Percentiles rank a stretch among this genome's conserved stretches.
These are phyloP conservation scores for Aspergillus carbonarius DNA, from an alignment of 2,329 filamentous ascomycete species.

Conservation along the genomic window DNA sequence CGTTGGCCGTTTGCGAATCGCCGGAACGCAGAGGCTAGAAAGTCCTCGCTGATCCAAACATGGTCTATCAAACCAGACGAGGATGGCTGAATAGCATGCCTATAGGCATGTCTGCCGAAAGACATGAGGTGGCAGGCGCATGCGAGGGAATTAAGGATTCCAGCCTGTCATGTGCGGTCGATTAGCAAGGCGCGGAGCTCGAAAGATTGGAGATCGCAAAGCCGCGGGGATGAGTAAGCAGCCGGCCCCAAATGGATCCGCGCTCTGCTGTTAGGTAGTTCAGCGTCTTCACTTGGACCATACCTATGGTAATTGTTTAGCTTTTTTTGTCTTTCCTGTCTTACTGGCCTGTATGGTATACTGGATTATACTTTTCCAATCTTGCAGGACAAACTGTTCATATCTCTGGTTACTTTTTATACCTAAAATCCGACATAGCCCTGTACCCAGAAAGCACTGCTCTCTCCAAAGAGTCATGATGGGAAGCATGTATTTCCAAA, in stretches of 20 bases:
- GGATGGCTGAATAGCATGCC: conserved; percentile 36
- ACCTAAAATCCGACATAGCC: too few species aligned
- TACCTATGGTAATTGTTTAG: too few species aligned
- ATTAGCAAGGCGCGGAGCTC: conserved; percentile 8
- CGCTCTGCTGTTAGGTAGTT: not conserved
- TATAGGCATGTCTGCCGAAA: conserved; percentile 43
- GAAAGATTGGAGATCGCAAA: not conserved
- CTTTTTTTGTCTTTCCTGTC: too few species aligned
- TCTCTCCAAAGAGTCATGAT: not conserved
- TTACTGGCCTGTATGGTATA: too few species aligned
- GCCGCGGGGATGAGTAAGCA: conserved; percentile 24
- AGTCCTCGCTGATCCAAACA: conserved; percentile 49
- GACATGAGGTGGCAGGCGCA: conserved; percentile 37
- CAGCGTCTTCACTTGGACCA: too few species aligned
- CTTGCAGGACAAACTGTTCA: too few species aligned
- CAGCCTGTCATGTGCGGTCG: conserved; percentile 9
- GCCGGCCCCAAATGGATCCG: not conserved
- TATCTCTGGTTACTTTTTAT: too few species aligned
- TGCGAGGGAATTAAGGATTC: conserved; percentile 24
- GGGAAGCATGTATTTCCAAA: not conserved
- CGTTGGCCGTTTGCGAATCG: conserved; percentile 47
- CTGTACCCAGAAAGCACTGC: too few species aligned
- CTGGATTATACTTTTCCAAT: too few species aligned
- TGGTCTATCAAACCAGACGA: conserved; percentile 31
- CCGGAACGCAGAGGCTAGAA: conserved; percentile 49